These are phyloP conservation scores for Blechomonas ayalai DNA, from an alignment of 208 protist genomes.

Conservation along the genomic window DNA sequence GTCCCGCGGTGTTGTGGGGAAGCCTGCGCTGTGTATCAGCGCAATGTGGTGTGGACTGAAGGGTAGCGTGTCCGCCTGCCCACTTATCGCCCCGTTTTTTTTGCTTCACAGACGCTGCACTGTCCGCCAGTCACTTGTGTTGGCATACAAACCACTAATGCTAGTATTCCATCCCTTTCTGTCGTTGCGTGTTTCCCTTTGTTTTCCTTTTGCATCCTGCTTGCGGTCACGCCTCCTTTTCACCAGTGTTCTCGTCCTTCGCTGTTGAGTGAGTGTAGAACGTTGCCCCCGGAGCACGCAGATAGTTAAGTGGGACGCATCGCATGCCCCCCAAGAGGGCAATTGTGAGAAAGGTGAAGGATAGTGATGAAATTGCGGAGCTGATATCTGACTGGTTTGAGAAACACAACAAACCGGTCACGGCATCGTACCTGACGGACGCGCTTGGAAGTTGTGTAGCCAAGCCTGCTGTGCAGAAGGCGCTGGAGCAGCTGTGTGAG, in stretches of 20 bases:
- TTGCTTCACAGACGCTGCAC: too few relatives aligned
- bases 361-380: slow-evolving; percentile 24
- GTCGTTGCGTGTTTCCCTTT: too few relatives aligned
- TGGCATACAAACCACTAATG: too few relatives aligned
- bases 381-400: slow-evolving; percentile 77
- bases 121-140: too few relatives aligned
- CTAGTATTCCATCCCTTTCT: too few relatives aligned
- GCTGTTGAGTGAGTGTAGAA: neutral
- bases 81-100: too few relatives aligned
- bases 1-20: too few relatives aligned
- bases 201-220: neutral
- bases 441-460: slow-evolving; percentile 73
- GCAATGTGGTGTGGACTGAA: too few relatives aligned
- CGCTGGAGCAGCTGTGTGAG: slow-evolving; percentile 45
- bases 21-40: too few relatives aligned
- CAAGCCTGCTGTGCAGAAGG: slow-evolving; percentile 68
- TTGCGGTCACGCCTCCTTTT: slow-evolving; percentile 1
- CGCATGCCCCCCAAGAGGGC: slow-evolving; percentile 14
- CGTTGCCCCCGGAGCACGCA: neutral
- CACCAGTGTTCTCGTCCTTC: slow-evolving; percentile 2
- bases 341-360: slow-evolving; percentile 40
- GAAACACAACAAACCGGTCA: slow-evolving; percentile 73
- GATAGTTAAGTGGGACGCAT: neutral
- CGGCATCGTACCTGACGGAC: slow-evolving; percentile 72
- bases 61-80: too few relatives aligned